Conservation (phyloP, 495 filamentous ascomycete genomes). For the Antarctomyces pellizariae region DNA sequence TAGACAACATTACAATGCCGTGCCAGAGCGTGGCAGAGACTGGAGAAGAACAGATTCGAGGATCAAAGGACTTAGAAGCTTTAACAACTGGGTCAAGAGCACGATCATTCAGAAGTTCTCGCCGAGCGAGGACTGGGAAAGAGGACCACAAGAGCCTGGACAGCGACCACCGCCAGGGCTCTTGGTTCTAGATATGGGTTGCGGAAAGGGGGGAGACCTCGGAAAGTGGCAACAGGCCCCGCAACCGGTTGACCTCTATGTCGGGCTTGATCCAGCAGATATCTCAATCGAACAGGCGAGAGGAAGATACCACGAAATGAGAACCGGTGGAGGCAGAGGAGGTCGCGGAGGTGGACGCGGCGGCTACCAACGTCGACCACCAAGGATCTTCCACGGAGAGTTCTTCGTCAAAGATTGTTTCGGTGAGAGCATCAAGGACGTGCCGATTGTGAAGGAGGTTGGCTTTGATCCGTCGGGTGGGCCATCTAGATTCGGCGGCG, state of each 20-base stretch:
- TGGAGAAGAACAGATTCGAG: conserved; percentile 84
- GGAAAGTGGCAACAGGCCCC: conserved; percentile 88
- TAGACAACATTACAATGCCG: conserved; percentile 84
- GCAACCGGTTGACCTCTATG: conserved; percentile 64
- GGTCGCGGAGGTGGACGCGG: conserved; percentile 27
- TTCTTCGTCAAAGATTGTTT: conserved; percentile 84
- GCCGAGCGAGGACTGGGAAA: conserved; percentile 47
- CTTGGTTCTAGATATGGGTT: conserved; percentile 77
- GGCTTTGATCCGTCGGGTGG: conserved; percentile 52
- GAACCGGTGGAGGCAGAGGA: conserved; percentile 24
- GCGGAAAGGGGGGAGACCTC: conserved; percentile 88
- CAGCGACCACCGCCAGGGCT: conserved; percentile 25
- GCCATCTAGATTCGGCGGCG: conserved; percentile 22
- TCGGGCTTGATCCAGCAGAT: conserved; percentile 81
- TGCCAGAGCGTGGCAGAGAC: conserved; percentile 72
- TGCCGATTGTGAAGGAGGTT: conserved; percentile 56
- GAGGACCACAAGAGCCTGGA: conserved; percentile 24
- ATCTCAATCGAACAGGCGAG: conserved; percentile 73
- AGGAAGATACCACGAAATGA: conserved; percentile 59
- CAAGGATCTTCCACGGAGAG: conserved; percentile 49
- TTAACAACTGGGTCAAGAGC: conserved; percentile 98
- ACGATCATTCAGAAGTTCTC: conserved; percentile 92
- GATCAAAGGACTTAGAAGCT: conserved; percentile 82
- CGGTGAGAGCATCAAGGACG: conserved; percentile 49
- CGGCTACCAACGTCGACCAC: conserved; percentile 19